These are phyloP conservation scores for Mortierella sp. DNA, from an alignment of 371 early-diverging fungal genomes.

Conservation along the genomic window DNA sequence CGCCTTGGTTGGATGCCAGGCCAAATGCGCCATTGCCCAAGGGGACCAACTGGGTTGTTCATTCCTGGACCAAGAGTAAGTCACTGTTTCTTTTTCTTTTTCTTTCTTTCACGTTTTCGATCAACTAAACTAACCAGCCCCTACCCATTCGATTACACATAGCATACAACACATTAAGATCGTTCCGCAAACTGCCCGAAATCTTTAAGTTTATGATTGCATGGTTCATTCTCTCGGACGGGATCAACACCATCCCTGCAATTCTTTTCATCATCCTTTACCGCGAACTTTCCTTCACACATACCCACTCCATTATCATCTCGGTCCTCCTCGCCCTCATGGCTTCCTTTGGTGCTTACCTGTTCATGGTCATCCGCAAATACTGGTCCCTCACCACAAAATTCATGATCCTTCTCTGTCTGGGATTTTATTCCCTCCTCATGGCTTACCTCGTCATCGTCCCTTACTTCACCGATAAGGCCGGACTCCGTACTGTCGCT, in stretches of 20 bases:
- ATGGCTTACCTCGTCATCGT: conserved; percentile 28
- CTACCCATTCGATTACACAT: neutral
- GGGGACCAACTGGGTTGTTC: conserved; percentile 61
- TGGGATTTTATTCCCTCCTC: conserved; percentile 27
- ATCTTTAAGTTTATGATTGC: conserved; percentile 61
- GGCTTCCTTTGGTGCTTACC: conserved; percentile 31
- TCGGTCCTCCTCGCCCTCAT: conserved; percentile 29
- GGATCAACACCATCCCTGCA: conserved; percentile 56
- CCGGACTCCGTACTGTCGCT: conserved; percentile 20
- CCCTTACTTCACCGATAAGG: conserved; percentile 27
- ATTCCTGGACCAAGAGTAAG: conserved; percentile 62
- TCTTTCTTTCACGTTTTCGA: neutral
- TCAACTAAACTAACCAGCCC: neutral
- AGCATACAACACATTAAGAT: conserved; percentile 38
- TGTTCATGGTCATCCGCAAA: conserved; percentile 39
- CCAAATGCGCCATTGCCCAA: conserved; percentile 73
- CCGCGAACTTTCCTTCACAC: conserved; percentile 42
- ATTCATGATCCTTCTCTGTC: conserved; percentile 24
- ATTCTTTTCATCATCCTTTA: conserved; percentile 54
- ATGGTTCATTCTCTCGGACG: conserved; percentile 64
- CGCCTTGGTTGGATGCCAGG: conserved; percentile 61
- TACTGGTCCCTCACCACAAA: conserved; percentile 39
- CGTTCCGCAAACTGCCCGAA: conserved; percentile 42
- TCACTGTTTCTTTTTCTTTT: no score
- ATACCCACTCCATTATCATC: conserved; percentile 37